A percentile compares a stretch with the other conserved stretches of the same genome.
These are phyloP conservation scores for Pseudogymnoascus sp. DNA, from an alignment of 2,329 filamentous ascomycete genomes.

Conservation along the genomic window DNA sequence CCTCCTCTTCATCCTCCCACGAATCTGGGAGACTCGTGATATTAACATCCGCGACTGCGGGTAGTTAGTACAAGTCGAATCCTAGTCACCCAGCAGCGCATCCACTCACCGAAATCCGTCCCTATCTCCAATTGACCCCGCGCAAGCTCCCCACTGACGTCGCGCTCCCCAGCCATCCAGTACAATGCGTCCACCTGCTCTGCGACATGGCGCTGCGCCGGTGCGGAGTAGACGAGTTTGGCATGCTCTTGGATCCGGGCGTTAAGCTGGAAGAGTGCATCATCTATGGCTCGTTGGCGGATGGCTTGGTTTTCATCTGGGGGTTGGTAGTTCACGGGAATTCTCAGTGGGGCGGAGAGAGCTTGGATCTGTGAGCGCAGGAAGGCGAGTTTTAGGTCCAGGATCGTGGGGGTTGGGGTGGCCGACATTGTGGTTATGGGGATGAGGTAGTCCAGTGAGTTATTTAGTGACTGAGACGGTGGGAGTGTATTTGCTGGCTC, in stretches of 20 bases:
- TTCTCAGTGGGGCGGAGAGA: slow-evolving; percentile 50
- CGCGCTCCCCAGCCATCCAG: slow-evolving; percentile 37
- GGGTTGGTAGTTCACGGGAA: slow-evolving; percentile 42
- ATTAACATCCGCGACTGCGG: slow-evolving; percentile 16
- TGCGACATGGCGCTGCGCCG: slow-evolving; percentile 61
- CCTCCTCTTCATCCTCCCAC: slow-evolving; percentile 30
- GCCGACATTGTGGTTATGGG: background rate
- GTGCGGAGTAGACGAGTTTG: slow-evolving; percentile 56
- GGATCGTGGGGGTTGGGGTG: slow-evolving; percentile 41
- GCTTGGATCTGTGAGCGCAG: slow-evolving; percentile 53
- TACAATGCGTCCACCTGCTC: slow-evolving; percentile 65
- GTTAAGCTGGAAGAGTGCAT: slow-evolving; percentile 51
- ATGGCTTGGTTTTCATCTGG: slow-evolving; percentile 28
- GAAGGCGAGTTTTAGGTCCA: slow-evolving; percentile 57
- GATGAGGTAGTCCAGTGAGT: background rate
- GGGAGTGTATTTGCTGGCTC: background rate
- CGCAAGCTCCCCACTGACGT: slow-evolving; percentile 22
- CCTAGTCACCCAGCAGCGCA: slow-evolving; percentile 7
- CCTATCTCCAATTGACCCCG: slow-evolving; percentile 33
- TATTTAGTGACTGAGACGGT: background rate
- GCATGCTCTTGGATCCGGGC: slow-evolving; percentile 56
- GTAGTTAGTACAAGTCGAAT: background rate
- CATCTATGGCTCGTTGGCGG: slow-evolving; percentile 43
- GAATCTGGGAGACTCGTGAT: slow-evolving; percentile 24
- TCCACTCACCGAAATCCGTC: slow-evolving; percentile 28